A percentile compares a stretch with the other conserved stretches of the same genome.
These are phyloP conservation scores for Eucalyptus caleyi DNA, from an alignment of 345 rosid genomes.

Conservation along the genomic window DNA sequence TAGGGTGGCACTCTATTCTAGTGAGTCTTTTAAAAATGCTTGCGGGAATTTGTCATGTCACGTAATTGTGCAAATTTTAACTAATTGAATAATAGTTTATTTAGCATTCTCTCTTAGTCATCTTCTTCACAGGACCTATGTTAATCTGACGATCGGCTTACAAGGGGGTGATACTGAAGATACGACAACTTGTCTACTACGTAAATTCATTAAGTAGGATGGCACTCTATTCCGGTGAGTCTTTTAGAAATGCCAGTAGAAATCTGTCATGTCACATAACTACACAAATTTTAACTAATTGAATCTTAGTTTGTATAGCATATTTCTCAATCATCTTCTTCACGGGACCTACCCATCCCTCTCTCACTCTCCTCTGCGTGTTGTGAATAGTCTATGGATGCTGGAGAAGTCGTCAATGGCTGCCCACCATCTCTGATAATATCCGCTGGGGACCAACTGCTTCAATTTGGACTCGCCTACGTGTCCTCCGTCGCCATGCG, in stretches of 20 bases:
- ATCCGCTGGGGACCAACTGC: not conserved
- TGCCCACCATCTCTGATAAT: not conserved
- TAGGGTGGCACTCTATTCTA: not conserved
- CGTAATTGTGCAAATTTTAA: too few species aligned
- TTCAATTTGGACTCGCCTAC: not conserved
- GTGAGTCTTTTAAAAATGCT: too few species aligned
- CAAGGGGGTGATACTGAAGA: too few species aligned
- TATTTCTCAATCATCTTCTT: not conserved
- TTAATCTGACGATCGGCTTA: not conserved
- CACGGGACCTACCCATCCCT: not conserved
- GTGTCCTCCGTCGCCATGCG: not conserved
- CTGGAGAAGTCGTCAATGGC: not conserved
- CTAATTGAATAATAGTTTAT: too few species aligned
- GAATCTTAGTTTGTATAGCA: not conserved
- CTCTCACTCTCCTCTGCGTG: not conserved
- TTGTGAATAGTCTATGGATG: not conserved
- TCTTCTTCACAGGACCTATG: too few species aligned
- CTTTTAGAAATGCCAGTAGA: not conserved
- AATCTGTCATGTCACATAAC: not conserved
- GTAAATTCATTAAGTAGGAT: not conserved
- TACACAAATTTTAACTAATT: not conserved
- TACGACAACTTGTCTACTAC: too few species aligned
- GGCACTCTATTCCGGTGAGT: not conserved
- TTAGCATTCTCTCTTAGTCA: too few species aligned
- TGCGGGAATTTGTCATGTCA: too few species aligned